Conservation (phyloP, 1,139 yeast genomes). For the Meyerozyma guilliermondii region DNA sequence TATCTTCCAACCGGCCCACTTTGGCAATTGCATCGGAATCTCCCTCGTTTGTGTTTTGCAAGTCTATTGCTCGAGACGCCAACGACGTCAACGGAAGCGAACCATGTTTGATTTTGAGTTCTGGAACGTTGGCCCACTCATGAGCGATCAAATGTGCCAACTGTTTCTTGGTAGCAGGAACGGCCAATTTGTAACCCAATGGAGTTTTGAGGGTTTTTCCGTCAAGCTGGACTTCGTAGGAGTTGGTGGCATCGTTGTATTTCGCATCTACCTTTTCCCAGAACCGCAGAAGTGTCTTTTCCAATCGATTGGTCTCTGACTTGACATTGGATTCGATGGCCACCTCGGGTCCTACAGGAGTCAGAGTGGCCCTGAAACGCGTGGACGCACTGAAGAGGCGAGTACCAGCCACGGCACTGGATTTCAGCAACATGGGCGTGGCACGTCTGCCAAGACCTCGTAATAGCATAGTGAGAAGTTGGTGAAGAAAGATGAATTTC, state of each 20-base stretch:
- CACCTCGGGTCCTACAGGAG: slow-evolving; percentile 32
- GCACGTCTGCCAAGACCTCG: background rate
- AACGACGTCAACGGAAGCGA: slow-evolving; percentile 83
- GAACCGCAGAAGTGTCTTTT: slow-evolving; percentile 69
- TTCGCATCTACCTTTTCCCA: slow-evolving; percentile 75
- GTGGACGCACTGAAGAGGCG: background rate
- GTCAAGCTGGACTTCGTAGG: slow-evolving; percentile 61
- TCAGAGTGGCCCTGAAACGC: slow-evolving; percentile 8
- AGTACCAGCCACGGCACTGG: background rate
- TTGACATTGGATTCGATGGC: slow-evolving; percentile 48
- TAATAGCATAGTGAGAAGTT: background rate
- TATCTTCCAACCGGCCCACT: slow-evolving; percentile 54
- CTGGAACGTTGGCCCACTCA: slow-evolving; percentile 82
- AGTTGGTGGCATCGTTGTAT: slow-evolving; percentile 19
- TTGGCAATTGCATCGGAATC: slow-evolving; percentile 45
- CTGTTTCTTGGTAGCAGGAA: slow-evolving; percentile 56
- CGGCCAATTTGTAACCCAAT: slow-evolving; percentile 60
- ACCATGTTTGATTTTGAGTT: slow-evolving; percentile 70
- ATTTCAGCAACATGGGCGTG: background rate
- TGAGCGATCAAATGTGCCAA: slow-evolving; percentile 75
- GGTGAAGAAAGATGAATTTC: background rate
- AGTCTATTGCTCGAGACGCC: slow-evolving; percentile 81
- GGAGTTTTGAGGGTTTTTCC: slow-evolving; percentile 81
- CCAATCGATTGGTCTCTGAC: slow-evolving; percentile 66
- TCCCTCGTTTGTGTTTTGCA: slow-evolving; percentile 29